Conservation (phyloP, 139 green algal genomes). For the Tetradesmus obliquus region DNA sequence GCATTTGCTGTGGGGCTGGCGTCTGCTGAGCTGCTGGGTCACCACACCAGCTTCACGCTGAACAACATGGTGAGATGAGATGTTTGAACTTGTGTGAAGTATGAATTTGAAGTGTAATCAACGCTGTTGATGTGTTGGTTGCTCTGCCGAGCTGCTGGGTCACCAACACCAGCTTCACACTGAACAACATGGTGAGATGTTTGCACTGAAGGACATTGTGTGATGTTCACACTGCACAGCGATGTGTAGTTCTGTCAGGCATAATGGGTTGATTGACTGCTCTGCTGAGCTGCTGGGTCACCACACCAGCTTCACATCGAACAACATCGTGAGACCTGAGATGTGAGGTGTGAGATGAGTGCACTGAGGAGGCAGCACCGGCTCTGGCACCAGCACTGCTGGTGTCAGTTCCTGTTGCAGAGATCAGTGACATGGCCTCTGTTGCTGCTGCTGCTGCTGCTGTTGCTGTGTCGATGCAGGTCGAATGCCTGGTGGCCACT, state of each 20-base stretch:
- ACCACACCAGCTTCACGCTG: slow-evolving; percentile 82
- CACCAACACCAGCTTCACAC: slow-evolving; percentile 82
- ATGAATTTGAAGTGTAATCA: not conserved
- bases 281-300: slow-evolving; percentile 59
- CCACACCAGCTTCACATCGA: slow-evolving; percentile 84
- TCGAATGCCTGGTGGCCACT: slow-evolving; percentile 63
- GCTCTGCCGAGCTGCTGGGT: slow-evolving; percentile 53
- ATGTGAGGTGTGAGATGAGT: no score
- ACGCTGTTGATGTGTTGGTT: not conserved
- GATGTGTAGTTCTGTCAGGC: not conserved
- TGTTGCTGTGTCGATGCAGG: not conserved
- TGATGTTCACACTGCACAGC: not conserved
- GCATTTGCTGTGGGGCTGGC: slow-evolving; percentile 62
- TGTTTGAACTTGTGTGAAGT: not conserved
- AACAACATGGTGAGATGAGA: slow-evolving; percentile 76
- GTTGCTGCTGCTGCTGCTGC: not conserved
- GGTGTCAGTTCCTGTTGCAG: no score
- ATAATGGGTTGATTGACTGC: slow-evolving; percentile 57
- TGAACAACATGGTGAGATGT: slow-evolving; percentile 80
- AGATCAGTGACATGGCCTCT: not conserved
- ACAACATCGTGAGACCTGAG: slow-evolving; percentile 66
- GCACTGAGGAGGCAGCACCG: no score
- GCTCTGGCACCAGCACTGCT: not conserved
- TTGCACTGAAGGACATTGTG: not conserved
- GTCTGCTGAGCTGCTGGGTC: slow-evolving; percentile 56